Evolutionary conservation across 2,329 filamentous ascomycete genomes (phyloP).

Genomic region (Ambrosiella xylebori): DNA sequence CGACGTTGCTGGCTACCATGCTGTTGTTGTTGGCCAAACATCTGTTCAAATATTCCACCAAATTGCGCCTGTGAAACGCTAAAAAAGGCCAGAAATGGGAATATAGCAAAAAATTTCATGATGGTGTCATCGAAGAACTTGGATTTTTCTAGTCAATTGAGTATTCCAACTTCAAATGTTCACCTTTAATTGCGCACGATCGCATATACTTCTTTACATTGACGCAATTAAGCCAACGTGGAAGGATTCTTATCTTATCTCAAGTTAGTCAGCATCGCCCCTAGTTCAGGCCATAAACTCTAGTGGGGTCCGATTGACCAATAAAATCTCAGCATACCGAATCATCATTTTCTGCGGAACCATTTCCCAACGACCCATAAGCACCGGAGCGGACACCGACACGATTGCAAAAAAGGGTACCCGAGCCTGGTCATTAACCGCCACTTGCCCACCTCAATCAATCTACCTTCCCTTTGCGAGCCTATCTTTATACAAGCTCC

Average conservation of each 20-base stretch:
- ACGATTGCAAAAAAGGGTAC: neutral
- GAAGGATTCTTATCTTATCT: slow-evolving; percentile 11
- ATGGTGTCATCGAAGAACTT: neutral
- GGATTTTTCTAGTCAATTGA: too few relatives aligned
- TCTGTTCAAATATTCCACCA: slow-evolving; percentile 96
- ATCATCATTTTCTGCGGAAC: slow-evolving; percentile 9
- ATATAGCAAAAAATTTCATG: neutral
- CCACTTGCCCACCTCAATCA: too few relatives aligned
- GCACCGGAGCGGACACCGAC: neutral
- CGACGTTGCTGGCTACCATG: slow-evolving; percentile 30
- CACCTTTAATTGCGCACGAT: too few relatives aligned
- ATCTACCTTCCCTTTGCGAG: too few relatives aligned
- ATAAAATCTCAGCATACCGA: slow-evolving; percentile 3
- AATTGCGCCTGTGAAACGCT: slow-evolving; percentile 40
- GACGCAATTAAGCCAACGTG: neutral
- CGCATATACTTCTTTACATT: neutral
- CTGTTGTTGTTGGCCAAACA: slow-evolving; percentile 51
- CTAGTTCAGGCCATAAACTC: neutral
- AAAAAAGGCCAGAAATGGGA: slow-evolving; percentile 6
- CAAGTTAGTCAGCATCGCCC: slow-evolving; percentile 4
- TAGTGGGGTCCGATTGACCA: slow-evolving; percentile 6
- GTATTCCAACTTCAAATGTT: too few relatives aligned
- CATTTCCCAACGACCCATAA: neutral
- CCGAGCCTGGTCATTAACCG: neutral
- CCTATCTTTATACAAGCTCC: too few relatives aligned